Base-by-base conservation (phyloP, 225 moss, liverwort and hornwort species). In the Ulota crispa region DNA sequence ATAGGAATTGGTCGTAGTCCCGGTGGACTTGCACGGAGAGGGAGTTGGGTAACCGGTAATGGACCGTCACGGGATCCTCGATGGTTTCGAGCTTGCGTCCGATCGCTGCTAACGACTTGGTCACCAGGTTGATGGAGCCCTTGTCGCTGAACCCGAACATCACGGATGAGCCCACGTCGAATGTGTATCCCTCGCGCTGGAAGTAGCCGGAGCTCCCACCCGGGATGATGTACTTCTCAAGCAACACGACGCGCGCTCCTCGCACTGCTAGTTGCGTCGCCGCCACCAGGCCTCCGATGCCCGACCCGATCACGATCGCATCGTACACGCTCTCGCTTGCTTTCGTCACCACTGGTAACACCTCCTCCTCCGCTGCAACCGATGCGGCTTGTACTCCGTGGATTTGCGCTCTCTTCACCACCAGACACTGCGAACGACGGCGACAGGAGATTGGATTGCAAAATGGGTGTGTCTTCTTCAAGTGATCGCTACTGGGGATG, bases 91-190 rank as follows among this genome's bases (percentile, higher is more conserved):
- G 81, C 39, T 87, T 81, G 72, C 95, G 89, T 56, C 93, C 95
- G 76, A 97, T 89, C 1, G 97, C 95, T 53, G 89, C 97, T 73
- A 97, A 71, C 39, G 97, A 92, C 79, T 85, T 89, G 37, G 97
- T 97, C 3, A 97, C 90, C 59, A 97, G 73, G 83, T 97, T 97
- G 55, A 97, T 95, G 32, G 91, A 87, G 24, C 97, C 97, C 83
- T 97, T 95, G 32, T 95, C 93, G 74, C 95, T 95, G 64, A 94
- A 95, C 2, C 97, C 97, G 64, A 97, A 97, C 95, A 97, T 97
- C 7, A 97, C 97, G 3, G 97, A 97, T 18, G 97, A 97, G 5
- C 97, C 97, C 3, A 97, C 97, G 84, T 95, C 97, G 55, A 97
- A 97, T 3, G 94, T 97, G 73, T 95, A 97, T 2, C 97, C 97